Conservation (phyloP, 441 rosid species). For the Breynia disticha region DNA sequence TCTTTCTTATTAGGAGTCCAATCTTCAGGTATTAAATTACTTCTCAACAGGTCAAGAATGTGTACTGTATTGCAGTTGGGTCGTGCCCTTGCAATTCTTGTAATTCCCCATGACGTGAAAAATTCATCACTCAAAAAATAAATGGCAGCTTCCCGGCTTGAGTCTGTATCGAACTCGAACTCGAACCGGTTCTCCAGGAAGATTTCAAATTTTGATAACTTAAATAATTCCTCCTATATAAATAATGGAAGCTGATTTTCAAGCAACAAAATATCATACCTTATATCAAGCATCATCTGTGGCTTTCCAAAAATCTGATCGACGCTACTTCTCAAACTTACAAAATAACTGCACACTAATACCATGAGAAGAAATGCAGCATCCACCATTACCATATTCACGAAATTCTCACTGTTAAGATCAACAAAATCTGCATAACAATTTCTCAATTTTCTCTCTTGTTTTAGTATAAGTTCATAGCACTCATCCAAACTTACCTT, state of each 20-base stretch:
- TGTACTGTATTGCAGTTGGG: neutral
- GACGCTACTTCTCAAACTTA: neutral
- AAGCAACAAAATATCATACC: neutral
- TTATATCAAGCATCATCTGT: neutral
- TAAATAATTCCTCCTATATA: neutral
- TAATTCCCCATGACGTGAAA: too few species aligned
- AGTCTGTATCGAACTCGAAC: too few species aligned
- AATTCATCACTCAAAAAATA: too few species aligned
- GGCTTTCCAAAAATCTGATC: neutral
- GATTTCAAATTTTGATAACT: neutral
- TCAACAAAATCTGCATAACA: constrained; percentile 3
- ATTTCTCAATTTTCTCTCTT: neutral
- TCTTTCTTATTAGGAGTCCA: neutral
- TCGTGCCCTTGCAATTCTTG: too few species aligned
- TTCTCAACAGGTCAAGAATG: neutral
- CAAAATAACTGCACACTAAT: neutral
- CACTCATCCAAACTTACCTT: neutral
- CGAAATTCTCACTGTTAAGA: neutral
- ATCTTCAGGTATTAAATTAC: neutral
- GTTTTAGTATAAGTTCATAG: neutral
- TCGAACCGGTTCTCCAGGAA: too few species aligned
- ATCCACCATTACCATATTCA: neutral
- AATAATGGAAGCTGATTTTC: constrained; percentile 4
- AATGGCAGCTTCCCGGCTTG: too few species aligned
- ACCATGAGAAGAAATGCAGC: neutral